Percentiles rank a stretch among this genome's conserved stretches.
These are phyloP conservation scores for Globisporangium uncinulatum DNA, from an alignment of 352 stramenopile species.

Conservation along the genomic window DNA sequence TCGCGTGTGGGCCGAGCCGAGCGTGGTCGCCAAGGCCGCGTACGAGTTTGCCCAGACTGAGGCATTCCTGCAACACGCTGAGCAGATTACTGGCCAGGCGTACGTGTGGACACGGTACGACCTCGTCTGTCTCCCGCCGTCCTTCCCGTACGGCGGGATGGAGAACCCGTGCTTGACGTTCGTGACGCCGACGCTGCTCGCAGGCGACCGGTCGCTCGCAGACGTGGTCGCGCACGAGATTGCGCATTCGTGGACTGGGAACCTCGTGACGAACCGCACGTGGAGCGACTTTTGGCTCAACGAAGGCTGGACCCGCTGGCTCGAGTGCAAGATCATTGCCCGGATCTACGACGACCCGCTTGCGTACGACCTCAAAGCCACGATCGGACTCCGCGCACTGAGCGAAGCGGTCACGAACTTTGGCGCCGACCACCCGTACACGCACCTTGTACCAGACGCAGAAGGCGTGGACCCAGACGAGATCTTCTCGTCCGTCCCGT, in stretches of 20 bases:
- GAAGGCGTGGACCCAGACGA: conserved; percentile 95
- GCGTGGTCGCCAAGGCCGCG: conserved; percentile 88
- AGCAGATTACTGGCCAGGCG: conserved; percentile 86
- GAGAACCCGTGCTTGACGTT: conserved; percentile 92
- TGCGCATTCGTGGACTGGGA: conserved; percentile 95
- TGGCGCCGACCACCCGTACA: conserved; percentile 77
- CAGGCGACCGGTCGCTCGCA: conserved; percentile 92
- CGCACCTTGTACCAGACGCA: conserved; percentile 78
- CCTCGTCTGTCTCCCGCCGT: conserved; percentile 94
- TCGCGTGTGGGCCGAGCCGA: conserved; percentile 93
- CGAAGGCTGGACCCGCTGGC: conserved; percentile 96
- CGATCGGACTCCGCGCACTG: conserved; percentile 36
- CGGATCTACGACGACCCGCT: conserved; percentile 35
- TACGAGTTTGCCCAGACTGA: conserved; percentile 96
- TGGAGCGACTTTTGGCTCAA: conserved; percentile 99
- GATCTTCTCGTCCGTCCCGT: conserved; percentile 92
- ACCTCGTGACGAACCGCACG: conserved; percentile 95
- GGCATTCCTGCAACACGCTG: conserved; percentile 88
- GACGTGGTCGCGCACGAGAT: conserved; percentile 98
- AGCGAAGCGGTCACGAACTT: conserved; percentile 40
- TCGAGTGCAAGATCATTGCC: conserved; percentile 96
- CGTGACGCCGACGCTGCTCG: conserved; percentile 94
- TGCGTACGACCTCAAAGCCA: conserved; percentile 50
- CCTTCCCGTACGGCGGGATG: conserved; percentile 87
- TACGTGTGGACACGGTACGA: conserved; percentile 98